Evolutionary conservation across 495 filamentous ascomycete species (phyloP).

Genomic region (Hypoxylon crocopeplum): DNA sequence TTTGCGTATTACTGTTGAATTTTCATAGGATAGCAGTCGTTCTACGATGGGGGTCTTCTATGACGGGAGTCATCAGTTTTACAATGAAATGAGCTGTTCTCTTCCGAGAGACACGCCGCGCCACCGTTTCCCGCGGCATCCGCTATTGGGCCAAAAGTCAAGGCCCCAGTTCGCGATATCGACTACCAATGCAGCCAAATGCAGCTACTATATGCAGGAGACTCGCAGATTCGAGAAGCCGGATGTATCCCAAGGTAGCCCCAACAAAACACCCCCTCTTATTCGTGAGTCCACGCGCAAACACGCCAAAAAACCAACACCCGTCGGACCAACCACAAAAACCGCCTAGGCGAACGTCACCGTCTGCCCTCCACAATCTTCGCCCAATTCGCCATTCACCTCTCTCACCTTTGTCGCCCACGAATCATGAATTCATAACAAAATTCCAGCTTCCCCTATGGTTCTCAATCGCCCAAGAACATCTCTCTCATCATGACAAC

Average conservation of each 20-base stretch:
- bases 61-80: too few species aligned
- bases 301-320: conserved; percentile 7
- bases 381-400: conserved; percentile 21
- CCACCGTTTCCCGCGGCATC: conserved; percentile 10
- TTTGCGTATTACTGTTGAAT: too few species aligned
- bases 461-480: conserved; percentile 14
- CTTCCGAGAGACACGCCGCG: conserved; percentile 10
- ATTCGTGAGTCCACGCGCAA: neutral
- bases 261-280: too few species aligned
- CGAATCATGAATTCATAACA: conserved; percentile 18
- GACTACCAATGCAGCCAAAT: too few species aligned
- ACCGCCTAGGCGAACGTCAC: conserved; percentile 22
- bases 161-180: conserved; percentile 11
- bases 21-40: too few species aligned
- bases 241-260: conserved; percentile 2
- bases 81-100: conserved; percentile 9
- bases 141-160: conserved; percentile 14
- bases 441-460: conserved; percentile 25
- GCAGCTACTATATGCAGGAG: conserved; percentile 10
- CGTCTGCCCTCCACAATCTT: conserved; percentile 7
- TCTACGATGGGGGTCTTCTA: conserved; percentile 19
- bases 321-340: conserved; percentile 25
- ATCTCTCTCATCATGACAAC: conserved; percentile 42
- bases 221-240: conserved; percentile 21
- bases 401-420: conserved; percentile 18